Base-by-base conservation (phyloP, 2,329 filamentous ascomycete species). In the Colletotrichum tamarilloi region DNA sequence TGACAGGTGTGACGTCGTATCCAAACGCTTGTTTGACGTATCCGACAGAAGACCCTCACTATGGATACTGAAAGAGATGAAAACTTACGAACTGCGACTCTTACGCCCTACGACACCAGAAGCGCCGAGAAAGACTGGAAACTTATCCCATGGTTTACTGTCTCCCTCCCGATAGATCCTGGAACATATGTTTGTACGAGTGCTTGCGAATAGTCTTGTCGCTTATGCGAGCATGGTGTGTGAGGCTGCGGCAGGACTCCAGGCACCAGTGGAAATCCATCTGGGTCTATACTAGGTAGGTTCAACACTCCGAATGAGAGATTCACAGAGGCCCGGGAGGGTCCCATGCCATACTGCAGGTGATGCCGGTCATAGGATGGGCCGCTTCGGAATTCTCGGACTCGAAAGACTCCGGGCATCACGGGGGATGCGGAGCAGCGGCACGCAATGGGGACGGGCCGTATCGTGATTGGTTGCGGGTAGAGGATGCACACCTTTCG, bases 361-460 rank as follows among this genome's bases (percentile, higher is more conserved):
- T 42, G 49, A 22, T 32, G 58, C 38, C 46, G 32, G 26, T 52
- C 46, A 60, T 58, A 35, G 9, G n/a, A 70, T 65, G 26, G 67
- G 35, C 46, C 60, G 46, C 42, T 38, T 62, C 67, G 70, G 60
- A 56, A 28, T 42, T 65, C 16, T 66, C 60, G 60, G 69, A 70
- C 55, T 52, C 32, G 19, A 30, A 52, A 56, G 49, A 62, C 46
- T 30, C 60, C 67, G 67, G 55, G 35, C 26, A 35, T 58, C 26
- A 49, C 60, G 67, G 67, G 55, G 56, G 46, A 62, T 72, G 70
- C 67, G 55, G 55, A 66, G 71, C 26, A 57, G 67, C 56, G 24
- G 60, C 22, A 70, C 60, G 63, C 12, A 62, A 16, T 16, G 26
- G 24, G 26, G 49, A 32, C 67, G 60, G 35, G 16, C 65, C 49